Evolutionary conservation across 2,329 filamentous ascomycete species (phyloP).

Genomic region (Rhinocladiella mackenziei): DNA sequence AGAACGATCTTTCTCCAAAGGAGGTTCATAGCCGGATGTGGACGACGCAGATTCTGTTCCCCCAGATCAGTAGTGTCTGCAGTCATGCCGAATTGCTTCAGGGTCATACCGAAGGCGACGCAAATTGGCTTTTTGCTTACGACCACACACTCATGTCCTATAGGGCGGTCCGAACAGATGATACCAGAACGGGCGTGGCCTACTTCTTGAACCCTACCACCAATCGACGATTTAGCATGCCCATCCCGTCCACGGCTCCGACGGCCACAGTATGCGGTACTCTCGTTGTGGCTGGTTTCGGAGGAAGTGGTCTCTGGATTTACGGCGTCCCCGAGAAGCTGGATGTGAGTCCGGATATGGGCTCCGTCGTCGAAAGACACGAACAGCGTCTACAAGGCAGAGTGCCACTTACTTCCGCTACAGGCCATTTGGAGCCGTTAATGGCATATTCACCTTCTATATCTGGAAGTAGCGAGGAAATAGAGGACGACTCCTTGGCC

Average conservation of each 20-base stretch:
- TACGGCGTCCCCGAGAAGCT: conserved; percentile 74
- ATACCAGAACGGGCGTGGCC: conserved; percentile 69
- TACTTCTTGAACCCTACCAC: conserved; percentile 68
- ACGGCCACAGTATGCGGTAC: conserved; percentile 66
- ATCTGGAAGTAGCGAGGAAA: conserved; percentile 28
- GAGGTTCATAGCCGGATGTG: conserved; percentile 70
- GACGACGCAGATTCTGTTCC: conserved; percentile 82
- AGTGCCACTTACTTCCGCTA: conserved; percentile 27
- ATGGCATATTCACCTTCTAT: conserved; percentile 31
- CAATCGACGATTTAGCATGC: conserved; percentile 49
- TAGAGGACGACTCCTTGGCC: conserved; percentile 33
- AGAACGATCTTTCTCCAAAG: conserved; percentile 41
- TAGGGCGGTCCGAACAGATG: conserved; percentile 69
- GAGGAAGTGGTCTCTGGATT: conserved; percentile 69
- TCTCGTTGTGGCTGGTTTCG: conserved; percentile 68
- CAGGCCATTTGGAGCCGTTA: conserved; percentile 27
- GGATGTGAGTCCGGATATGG: conserved; percentile 48
- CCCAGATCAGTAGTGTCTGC: conserved; percentile 73
- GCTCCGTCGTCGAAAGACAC: conserved; percentile 28
- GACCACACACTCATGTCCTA: conserved; percentile 74
- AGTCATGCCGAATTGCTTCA: conserved; percentile 69
- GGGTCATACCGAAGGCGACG: conserved; percentile 52
- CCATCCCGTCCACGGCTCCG: conserved; percentile 65
- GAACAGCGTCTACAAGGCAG: conserved; percentile 23
- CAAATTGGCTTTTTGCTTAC: conserved; percentile 73